Evolutionary conservation across 139 green algal species (phyloP).

Genomic region (Diplosphaera chodatii): DNA sequence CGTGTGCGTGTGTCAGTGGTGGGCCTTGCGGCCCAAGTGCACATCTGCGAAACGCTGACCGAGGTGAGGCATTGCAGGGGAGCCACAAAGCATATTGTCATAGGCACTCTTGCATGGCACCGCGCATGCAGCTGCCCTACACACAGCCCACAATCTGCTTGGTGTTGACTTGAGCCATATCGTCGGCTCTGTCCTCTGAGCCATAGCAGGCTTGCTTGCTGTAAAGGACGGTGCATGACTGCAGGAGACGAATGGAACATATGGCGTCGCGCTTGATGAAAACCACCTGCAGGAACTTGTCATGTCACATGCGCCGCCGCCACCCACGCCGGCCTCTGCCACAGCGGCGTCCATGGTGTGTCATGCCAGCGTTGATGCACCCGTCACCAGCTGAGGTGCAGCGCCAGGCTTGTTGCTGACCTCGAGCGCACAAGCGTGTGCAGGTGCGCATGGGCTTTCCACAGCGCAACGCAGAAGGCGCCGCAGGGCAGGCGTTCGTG

Average conservation of each 20-base stretch:
- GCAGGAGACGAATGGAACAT: conserved; percentile 73
- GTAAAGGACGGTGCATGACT: neutral
- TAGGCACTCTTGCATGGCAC: no score
- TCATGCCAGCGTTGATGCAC: neutral
- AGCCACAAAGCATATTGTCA: no score
- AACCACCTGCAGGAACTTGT: conserved; percentile 68
- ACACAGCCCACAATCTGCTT: no score
- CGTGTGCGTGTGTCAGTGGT: conserved; percentile 65
- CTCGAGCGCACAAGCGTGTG: neutral
- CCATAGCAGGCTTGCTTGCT: no score
- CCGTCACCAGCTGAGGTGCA: no score
- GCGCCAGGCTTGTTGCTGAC: no score
- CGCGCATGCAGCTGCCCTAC: no score
- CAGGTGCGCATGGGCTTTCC: conserved; percentile 87
- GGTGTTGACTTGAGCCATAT: no score
- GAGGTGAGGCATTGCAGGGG: no score
- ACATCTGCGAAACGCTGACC: conserved; percentile 66
- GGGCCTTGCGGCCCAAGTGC: conserved; percentile 74
- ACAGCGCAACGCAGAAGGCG: conserved; percentile 42
- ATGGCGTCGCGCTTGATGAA: conserved; percentile 68
- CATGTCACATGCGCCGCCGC: conserved; percentile 53
- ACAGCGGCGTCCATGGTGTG: conserved; percentile 47
- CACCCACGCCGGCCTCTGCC: conserved; percentile 30
- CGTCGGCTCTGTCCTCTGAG: no score
- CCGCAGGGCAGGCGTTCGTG: conserved; percentile 47